Percentiles rank a stretch among this genome's conserved stretches.
These are phyloP conservation scores for Patellaria atrata DNA, from an alignment of 495 filamentous ascomycete species.

Conservation along the genomic window DNA sequence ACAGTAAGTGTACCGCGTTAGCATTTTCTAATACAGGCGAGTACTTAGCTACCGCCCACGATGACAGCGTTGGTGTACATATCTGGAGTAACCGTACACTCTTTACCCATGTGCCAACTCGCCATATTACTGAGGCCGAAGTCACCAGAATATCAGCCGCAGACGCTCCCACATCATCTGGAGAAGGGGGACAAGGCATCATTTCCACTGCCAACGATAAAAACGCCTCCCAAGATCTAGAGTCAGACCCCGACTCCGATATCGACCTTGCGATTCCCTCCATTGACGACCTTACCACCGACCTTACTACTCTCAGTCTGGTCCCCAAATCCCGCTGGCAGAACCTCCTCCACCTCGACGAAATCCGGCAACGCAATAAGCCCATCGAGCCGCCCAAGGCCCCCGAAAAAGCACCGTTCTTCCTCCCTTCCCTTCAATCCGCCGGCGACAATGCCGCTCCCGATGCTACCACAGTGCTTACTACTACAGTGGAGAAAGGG, in stretches of 20 bases:
- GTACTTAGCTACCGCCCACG: constrained; percentile 77
- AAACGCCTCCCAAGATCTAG: constrained; percentile 20
- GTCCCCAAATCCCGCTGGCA: constrained; percentile 89
- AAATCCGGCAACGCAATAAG: constrained; percentile 86
- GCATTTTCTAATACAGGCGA: constrained; percentile 84
- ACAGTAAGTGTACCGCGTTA: constrained; percentile 61
- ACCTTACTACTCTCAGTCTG: constrained; percentile 76
- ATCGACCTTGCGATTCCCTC: constrained; percentile 32
- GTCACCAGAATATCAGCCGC: constrained; percentile 45
- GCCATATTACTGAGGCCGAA: constrained; percentile 61
- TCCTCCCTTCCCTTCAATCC: constrained; percentile 54
- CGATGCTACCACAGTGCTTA: no score
- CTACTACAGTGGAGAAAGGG: no score
- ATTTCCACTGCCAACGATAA: constrained; percentile 32
- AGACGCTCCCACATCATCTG: constrained; percentile 72
- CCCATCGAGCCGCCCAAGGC: constrained; percentile 81
- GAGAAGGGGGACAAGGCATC: constrained; percentile 48
- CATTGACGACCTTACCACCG: constrained; percentile 59
- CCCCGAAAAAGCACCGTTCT: constrained; percentile 93
- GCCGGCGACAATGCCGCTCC: constrained; percentile 1
- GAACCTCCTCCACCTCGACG: constrained; percentile 75
- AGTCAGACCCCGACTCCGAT: no score
- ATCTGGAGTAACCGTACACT: constrained; percentile 86
- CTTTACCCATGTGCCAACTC: constrained; percentile 74
- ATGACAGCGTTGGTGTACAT: constrained; percentile 72